phyloP scores from a whole-genome alignment of 768 basidiomycete genomes.

The Kwoniella pini region DNA sequence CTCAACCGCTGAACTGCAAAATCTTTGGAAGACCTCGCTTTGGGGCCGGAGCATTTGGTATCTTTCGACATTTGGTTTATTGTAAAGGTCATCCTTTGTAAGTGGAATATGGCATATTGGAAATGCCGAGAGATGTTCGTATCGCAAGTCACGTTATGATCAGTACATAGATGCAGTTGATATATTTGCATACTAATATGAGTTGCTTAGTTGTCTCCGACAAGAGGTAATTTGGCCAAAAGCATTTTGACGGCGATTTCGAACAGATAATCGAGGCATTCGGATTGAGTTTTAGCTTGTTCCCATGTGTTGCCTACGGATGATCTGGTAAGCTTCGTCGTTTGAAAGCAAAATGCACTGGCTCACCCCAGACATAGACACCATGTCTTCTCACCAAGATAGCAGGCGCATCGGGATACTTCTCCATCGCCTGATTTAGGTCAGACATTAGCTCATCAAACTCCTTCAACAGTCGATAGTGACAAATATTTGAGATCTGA shows the following conservation, averaged over 20 bases:
- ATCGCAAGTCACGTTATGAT: neutral
- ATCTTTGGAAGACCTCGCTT: too few species aligned
- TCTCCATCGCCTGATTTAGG: conserved; percentile 73
- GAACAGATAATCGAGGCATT: conserved; percentile 89
- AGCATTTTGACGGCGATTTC: conserved; percentile 62
- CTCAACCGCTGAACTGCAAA: too few species aligned
- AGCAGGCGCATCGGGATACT: conserved; percentile 75
- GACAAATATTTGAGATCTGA: too few species aligned
- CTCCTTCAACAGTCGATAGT: too few species aligned
- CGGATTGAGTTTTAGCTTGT: conserved; percentile 84
- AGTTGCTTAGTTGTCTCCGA: conserved; percentile 27
- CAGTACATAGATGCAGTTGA: too few species aligned
- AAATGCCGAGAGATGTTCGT: neutral
- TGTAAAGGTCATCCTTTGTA: too few species aligned
- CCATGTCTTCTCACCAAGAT: conserved; percentile 77
- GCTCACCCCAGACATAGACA: conserved; percentile 80
- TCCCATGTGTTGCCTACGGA: conserved; percentile 66
- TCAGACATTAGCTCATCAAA: too few species aligned
- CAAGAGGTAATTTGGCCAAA: conserved; percentile 39
- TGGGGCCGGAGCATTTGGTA: too few species aligned
- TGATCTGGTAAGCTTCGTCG: neutral
- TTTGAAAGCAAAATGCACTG: conserved; percentile 53
- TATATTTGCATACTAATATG: neutral
- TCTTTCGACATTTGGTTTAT: too few species aligned
- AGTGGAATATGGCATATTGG: too few species aligned